A percentile compares a stretch with the other conserved stretches of the same genome.
Evolutionary conservation across 2,329 filamentous ascomycete species (phyloP).

Genomic region (Ascochyta koolunga): DNA sequence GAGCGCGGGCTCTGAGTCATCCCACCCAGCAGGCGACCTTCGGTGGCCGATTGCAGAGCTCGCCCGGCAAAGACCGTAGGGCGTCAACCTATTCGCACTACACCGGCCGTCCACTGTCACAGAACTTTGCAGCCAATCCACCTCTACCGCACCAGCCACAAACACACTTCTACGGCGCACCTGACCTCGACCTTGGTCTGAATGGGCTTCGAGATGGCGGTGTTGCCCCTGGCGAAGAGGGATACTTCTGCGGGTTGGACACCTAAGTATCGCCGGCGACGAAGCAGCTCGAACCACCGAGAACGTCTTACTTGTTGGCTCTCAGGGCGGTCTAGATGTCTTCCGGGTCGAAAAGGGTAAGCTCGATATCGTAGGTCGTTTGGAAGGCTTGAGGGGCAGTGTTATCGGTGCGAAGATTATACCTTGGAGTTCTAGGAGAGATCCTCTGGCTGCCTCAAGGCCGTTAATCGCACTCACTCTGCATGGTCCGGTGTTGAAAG

Average conservation of each 20-base stretch:
- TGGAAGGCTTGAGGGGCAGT: slow-evolving; percentile 79
- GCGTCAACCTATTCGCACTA: slow-evolving; percentile 61
- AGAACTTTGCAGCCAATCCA: slow-evolving; percentile 59
- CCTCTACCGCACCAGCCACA: slow-evolving; percentile 77
- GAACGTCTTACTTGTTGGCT: slow-evolving; percentile 76
- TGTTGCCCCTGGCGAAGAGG: slow-evolving; percentile 68
- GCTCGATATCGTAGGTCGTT: slow-evolving; percentile 69
- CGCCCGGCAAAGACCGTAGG: slow-evolving; percentile 49
- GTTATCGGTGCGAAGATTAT: slow-evolving; percentile 84
- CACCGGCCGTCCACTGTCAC: slow-evolving; percentile 49
- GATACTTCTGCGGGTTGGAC: slow-evolving; percentile 84
- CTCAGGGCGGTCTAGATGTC: slow-evolving; percentile 79
- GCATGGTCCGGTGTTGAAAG: slow-evolving; percentile 73
- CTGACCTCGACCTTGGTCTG: slow-evolving; percentile 71
- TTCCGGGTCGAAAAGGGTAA: slow-evolving; percentile 75
- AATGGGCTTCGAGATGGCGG: slow-evolving; percentile 54
- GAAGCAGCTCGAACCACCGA: slow-evolving; percentile 55
- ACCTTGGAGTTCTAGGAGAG: slow-evolving; percentile 66
- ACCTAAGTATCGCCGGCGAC: slow-evolving; percentile 60
- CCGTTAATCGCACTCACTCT: slow-evolving; percentile 81
- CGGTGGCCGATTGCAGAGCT: slow-evolving; percentile 47
- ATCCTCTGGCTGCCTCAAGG: slow-evolving; percentile 61
- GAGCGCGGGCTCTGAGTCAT: slow-evolving; percentile 52
- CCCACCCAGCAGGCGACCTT: slow-evolving; percentile 53
- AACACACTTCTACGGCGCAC: slow-evolving; percentile 76